Percentiles rank a stretch among this genome's conserved stretches.
Evolutionary conservation across 805 yeast species (phyloP).

Genomic region (Ogataea minuta): DNA sequence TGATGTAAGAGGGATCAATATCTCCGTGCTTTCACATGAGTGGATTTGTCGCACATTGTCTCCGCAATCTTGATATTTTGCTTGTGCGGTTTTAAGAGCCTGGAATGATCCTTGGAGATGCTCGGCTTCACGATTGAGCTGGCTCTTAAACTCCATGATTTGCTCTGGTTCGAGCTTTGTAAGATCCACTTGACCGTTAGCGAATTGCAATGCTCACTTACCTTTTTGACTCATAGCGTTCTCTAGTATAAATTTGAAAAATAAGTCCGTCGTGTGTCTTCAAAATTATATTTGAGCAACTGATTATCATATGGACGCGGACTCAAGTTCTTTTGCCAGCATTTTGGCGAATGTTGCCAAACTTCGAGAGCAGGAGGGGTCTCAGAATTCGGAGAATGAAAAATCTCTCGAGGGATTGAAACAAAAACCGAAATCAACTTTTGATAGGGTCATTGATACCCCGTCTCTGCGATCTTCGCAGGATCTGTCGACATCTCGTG

Average conservation of each 20-base stretch:
- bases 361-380: slow-evolving; percentile 43
- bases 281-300: neutral
- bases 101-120: slow-evolving; percentile 81
- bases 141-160: slow-evolving; percentile 75
- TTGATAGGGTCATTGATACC: slow-evolving; percentile 8
- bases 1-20: slow-evolving; percentile 84
- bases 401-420: neutral
- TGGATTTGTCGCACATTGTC: slow-evolving; percentile 58
- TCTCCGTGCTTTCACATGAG: slow-evolving; percentile 41
- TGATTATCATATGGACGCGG: slow-evolving; percentile 11
- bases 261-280: slow-evolving; percentile 6
- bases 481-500: neutral
- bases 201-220: slow-evolving; percentile 4
- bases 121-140: slow-evolving; percentile 79
- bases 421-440: slow-evolving; percentile 4
- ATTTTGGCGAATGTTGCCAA: slow-evolving; percentile 67
- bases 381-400: neutral
- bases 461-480: neutral
- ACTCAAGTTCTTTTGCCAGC: slow-evolving; percentile 64
- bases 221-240: slow-evolving; percentile 19
- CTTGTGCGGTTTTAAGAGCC: slow-evolving; percentile 79
- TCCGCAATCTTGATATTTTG: slow-evolving; percentile 78
- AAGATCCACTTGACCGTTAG: slow-evolving; percentile 48
- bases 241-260: too few species aligned
- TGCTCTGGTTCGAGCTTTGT: slow-evolving; percentile 78